Conservation (phyloP, 768 basidiomycete genomes). For the Agrocybe pediades region DNA sequence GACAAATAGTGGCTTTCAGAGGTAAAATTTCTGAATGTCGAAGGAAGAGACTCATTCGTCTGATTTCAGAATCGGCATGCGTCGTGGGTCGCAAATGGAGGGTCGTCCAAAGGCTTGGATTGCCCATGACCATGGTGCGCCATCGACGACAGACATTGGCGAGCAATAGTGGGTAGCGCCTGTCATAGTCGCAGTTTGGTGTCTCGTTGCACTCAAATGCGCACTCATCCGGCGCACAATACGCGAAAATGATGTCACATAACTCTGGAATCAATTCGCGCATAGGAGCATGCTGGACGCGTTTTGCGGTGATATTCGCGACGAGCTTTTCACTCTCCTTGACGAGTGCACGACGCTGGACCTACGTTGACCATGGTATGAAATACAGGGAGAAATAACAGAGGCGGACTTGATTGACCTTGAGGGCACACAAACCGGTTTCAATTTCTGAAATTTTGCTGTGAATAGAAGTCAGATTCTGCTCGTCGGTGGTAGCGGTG, state of each 20-base stretch:
- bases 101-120: slow-evolving; percentile 19
- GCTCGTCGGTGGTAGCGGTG: not conserved
- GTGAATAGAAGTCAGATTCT: not conserved
- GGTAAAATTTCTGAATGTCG: slow-evolving; percentile 17
- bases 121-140: slow-evolving; percentile 18
- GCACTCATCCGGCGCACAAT: slow-evolving; percentile 13
- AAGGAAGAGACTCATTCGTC: slow-evolving; percentile 16
- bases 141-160: slow-evolving; percentile 22
- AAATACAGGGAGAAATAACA: not conserved
- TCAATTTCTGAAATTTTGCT: not conserved
- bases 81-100: slow-evolving; percentile 16
- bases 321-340: slow-evolving; percentile 14
- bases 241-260: slow-evolving; percentile 21
- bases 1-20: slow-evolving; percentile 16
- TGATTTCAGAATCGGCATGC: not conserved
- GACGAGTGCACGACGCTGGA: not conserved
- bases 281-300: slow-evolving; percentile 16
- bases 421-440: not conserved
- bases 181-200: not conserved
- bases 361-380: not conserved
- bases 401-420: not conserved
- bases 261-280: slow-evolving; percentile 20
- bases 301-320: slow-evolving; percentile 7
- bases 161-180: slow-evolving; percentile 13
- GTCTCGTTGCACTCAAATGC: slow-evolving; percentile 4